These are phyloP conservation scores for Tuctoria greenei DNA, from an alignment of 176 grass and related monocot genomes.

Conservation along the genomic window DNA sequence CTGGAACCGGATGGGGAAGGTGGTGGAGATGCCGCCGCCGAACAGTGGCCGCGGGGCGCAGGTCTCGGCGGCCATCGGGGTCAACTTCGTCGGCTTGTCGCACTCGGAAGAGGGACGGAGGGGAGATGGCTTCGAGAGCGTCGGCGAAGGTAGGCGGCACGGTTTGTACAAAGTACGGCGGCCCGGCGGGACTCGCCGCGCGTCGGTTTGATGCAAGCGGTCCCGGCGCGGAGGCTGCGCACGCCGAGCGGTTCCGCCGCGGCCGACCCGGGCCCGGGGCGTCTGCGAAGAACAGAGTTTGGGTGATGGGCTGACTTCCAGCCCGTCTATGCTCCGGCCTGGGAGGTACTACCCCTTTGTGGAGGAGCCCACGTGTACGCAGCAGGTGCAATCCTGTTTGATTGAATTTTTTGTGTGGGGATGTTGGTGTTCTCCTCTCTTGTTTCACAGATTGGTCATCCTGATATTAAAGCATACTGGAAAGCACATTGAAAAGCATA, in stretches of 20 bases:
- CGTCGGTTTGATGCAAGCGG: constrained; percentile 35
- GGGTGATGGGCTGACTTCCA: not conserved
- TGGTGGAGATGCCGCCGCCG: constrained; percentile 74
- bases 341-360: no score
- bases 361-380: no score
- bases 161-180: constrained; percentile 19
- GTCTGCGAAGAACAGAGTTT: not conserved
- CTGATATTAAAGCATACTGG: no score
- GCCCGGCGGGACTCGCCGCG: constrained; percentile 8
- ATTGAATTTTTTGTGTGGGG: no score
- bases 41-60: constrained; percentile 57
- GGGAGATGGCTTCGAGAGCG: constrained; percentile 21
- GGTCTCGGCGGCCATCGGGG: constrained; percentile 61
- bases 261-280: no score
- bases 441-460: no score
- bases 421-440: no score
- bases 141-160: not conserved
- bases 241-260: no score
- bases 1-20: constrained; percentile 74
- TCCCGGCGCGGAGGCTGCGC: constrained; percentile 34
- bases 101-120: not conserved
- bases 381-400: no score
- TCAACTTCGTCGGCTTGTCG: not conserved
- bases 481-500: no score
- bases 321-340: not conserved